These are phyloP conservation scores for Fusarium sp. DNA, from an alignment of 2,329 filamentous ascomycete species.

Conservation along the genomic window DNA sequence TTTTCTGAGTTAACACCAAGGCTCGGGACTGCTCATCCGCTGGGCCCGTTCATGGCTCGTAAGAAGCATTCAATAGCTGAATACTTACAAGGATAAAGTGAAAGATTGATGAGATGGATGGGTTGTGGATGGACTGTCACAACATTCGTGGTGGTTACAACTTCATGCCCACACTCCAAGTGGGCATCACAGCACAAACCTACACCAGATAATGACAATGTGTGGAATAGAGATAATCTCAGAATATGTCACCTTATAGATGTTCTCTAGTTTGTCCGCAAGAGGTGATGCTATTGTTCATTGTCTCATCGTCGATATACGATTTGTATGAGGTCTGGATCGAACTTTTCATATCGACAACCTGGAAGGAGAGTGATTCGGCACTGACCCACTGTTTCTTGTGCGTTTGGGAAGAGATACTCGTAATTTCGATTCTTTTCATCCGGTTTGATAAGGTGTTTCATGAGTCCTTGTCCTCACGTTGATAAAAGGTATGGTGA, in stretches of 20 bases:
- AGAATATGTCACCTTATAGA: neutral
- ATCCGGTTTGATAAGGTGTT: neutral
- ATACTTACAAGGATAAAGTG: neutral
- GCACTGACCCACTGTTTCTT: neutral
- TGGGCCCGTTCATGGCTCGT: neutral
- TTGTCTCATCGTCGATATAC: neutral
- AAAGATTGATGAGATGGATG: too few relatives aligned
- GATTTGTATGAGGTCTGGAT: neutral
- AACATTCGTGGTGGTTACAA: neutral
- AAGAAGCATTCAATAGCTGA: neutral
- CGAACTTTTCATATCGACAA: neutral
- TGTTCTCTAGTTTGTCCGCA: neutral
- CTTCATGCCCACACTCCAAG: neutral
- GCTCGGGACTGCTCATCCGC: neutral
- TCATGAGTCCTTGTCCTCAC: neutral
- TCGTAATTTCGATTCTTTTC: neutral
- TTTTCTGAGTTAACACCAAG: neutral
- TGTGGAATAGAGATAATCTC: too few relatives aligned
- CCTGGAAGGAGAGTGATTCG: neutral
- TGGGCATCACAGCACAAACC: neutral
- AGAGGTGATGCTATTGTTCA: neutral
- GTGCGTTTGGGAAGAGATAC: neutral
- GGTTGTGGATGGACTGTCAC: neutral
- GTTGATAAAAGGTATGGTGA: neutral
- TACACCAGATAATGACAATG: neutral